Evolutionary conservation across 1,139 yeast species (phyloP), one percentile per base, ranked within the genome.

Genomic region (Candida anutae): DNA sequence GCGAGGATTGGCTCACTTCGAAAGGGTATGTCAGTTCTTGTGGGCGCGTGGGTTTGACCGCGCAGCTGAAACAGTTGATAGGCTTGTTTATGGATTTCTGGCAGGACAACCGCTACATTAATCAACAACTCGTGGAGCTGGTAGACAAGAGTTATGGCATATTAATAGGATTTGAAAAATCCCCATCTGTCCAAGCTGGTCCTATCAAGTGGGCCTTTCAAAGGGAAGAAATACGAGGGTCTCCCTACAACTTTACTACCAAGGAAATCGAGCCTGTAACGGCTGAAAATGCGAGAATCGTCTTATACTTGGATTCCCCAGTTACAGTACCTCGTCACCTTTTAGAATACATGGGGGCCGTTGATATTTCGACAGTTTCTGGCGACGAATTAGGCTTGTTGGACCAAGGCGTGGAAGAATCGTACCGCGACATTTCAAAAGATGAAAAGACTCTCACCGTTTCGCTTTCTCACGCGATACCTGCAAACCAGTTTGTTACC

Each of bases 41-140:
- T 5, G 26, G 26, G 8, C 8, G 11, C 9, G 19, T 24, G 15
- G 19, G 19, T 8, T 10, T 17, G 19, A 17, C 23, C 9, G 25
- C 17, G 22, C 6, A 22, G 12, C 21, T 22, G 20, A 29, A 19
- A 4, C 13, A 16, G 29, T 20, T 21, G 23, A 39, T 65, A 22
- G 72, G 72, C 0, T 32, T 63, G 3, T 53, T 55, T 26, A 37
- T 61, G 8, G 48, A 50, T 6, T 63, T 46, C 32, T 65, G 71
- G 71, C 45, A 47, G 27, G 69, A 61, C 30, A 46, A 37, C 26
- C 41, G 64, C 16, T 48, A 32, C 29, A 35, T 60, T 12, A 51
- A 55, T 35, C 55, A 49, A 21, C 50, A 55, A 29, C 26, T 29
- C 30, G 13, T 5, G 6, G 12, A 20, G 12, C 16, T 13, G 8